These are phyloP conservation scores for Alisma plantagoaquatica DNA, from an alignment of 106 monocot genomes.

Conservation along the genomic window DNA sequence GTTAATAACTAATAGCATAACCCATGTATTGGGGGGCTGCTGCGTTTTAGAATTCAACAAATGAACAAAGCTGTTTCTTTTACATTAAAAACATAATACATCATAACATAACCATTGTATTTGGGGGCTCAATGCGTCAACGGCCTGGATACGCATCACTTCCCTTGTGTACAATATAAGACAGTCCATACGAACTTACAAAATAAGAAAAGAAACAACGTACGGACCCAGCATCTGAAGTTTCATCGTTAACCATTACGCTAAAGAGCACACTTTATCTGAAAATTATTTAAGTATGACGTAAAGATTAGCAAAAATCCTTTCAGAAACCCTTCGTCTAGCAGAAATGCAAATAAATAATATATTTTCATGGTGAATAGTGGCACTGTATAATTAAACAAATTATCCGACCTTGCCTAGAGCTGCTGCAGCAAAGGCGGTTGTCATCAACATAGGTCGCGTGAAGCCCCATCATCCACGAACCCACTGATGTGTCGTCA, in stretches of 20 bases:
- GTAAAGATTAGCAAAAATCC: neutral
- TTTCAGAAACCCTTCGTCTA: neutral
- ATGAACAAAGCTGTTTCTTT: too few relatives aligned
- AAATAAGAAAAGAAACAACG: too few relatives aligned
- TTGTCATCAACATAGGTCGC: conserved; percentile 84
- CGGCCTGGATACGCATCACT: too few relatives aligned
- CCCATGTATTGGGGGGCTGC: too few relatives aligned
- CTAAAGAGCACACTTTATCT: conserved; percentile 82
- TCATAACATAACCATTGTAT: too few relatives aligned
- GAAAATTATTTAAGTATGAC: too few relatives aligned
- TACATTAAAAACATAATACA: too few relatives aligned
- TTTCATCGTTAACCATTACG: conserved; percentile 27
- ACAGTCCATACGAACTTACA: too few relatives aligned
- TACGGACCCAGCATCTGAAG: neutral
- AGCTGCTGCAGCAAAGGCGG: conserved; percentile 77
- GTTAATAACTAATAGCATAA: too few relatives aligned
- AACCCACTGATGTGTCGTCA: conserved; percentile 84
- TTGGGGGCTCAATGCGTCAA: too few relatives aligned
- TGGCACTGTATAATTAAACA: neutral
- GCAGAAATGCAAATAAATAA: neutral
- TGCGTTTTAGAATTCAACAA: too few relatives aligned
- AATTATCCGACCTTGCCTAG: conserved; percentile 92
- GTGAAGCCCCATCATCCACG: conserved; percentile 96
- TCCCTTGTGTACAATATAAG: too few relatives aligned
- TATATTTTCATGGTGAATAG: neutral